Conservation (phyloP, 495 filamentous ascomycete species). For the Entonaema liquescens region DNA sequence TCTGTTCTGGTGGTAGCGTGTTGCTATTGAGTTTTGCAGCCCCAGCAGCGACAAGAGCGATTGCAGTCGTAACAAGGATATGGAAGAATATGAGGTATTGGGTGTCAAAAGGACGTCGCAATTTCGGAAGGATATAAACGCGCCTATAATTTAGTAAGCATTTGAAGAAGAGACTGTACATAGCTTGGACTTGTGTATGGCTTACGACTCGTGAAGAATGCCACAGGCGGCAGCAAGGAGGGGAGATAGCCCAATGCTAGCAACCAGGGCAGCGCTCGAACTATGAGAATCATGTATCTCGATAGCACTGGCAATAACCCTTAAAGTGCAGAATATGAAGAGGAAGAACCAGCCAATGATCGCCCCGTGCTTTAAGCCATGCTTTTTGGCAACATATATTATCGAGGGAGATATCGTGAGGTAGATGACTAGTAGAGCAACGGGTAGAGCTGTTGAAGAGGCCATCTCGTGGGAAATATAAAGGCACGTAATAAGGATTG, state of each 20-base stretch:
- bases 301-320: constrained; percentile 49
- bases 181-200: neutral
- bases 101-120: constrained; percentile 20
- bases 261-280: constrained; percentile 47
- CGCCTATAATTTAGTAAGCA: constrained; percentile 23
- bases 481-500: neutral
- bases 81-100: constrained; percentile 39
- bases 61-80: constrained; percentile 33
- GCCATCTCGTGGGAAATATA: constrained; percentile 12
- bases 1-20: constrained; percentile 31
- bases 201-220: constrained; percentile 55
- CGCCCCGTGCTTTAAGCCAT: constrained; percentile 45
- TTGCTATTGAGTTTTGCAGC: constrained; percentile 40
- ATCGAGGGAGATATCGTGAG: constrained; percentile 41
- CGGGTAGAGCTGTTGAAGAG: constrained; percentile 39
- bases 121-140: constrained; percentile 35
- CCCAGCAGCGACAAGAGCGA: constrained; percentile 45
- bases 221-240: constrained; percentile 51
- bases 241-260: constrained; percentile 55
- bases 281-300: constrained; percentile 41
- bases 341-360: constrained; percentile 54
- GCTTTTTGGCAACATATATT: constrained; percentile 47
- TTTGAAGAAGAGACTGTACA: neutral
- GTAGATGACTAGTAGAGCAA: constrained; percentile 52
- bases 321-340: constrained; percentile 49